A percentile compares a stretch with the other conserved stretches of the same genome.
These are phyloP conservation scores for Debaryomyces sp. DNA, from an alignment of 1,139 yeast genomes.

Conservation along the genomic window DNA sequence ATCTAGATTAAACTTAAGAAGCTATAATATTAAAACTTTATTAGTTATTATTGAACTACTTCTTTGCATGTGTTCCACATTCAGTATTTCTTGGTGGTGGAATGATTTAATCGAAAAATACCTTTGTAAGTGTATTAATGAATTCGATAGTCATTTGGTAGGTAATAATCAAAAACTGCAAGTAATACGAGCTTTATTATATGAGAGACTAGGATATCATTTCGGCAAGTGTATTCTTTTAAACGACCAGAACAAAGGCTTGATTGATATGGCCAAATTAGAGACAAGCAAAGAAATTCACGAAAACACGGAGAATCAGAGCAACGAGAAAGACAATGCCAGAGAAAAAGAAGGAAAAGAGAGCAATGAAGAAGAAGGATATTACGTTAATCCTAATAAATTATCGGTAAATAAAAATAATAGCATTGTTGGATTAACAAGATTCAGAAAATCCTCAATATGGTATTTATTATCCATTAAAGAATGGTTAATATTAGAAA, in stretches of 20 bases:
- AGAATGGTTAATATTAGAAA: constrained; percentile 57
- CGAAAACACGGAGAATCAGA: background rate
- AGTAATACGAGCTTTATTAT: constrained; percentile 46
- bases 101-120: constrained; percentile 49
- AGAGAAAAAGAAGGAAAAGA: background rate
- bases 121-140: constrained; percentile 43
- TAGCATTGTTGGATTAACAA: constrained; percentile 52
- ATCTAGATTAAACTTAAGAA: constrained; percentile 65
- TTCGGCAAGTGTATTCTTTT: constrained; percentile 33
- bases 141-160: constrained; percentile 40
- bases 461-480: constrained; percentile 80
- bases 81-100: constrained; percentile 51
- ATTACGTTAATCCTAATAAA: constrained; percentile 41
- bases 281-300: background rate
- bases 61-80: constrained; percentile 47
- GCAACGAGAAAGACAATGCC: background rate
- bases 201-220: constrained; percentile 44
- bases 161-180: constrained; percentile 35
- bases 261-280: constrained; percentile 9
- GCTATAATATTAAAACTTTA: constrained; percentile 56
- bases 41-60: constrained; percentile 53
- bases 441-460: constrained; percentile 73
- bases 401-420: constrained; percentile 35
- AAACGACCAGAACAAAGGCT: constrained; percentile 17
- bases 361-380: constrained; percentile 27